Conservation (phyloP, 352 stramenopile species). For the Pythium scleroteichum region DNA sequence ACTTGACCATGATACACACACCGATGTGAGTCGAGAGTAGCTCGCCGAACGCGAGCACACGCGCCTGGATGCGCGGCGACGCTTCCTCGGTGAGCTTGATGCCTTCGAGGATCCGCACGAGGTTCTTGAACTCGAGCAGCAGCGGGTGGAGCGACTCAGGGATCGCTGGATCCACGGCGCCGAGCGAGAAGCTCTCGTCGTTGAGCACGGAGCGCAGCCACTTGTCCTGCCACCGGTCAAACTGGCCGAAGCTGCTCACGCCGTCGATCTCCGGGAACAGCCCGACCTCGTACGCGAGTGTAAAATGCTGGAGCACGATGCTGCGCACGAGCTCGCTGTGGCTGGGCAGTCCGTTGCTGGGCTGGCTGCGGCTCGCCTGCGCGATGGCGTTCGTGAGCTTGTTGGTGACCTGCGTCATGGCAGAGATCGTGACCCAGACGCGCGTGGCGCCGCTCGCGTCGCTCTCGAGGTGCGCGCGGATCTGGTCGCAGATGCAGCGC, state of each 20-base stretch:
- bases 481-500: constrained; percentile 77
- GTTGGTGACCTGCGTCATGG: constrained; percentile 87
- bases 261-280: constrained; percentile 45
- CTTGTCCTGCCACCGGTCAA: constrained; percentile 58
- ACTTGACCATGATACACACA: constrained; percentile 67
- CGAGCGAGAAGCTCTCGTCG: constrained; percentile 51
- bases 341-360: constrained; percentile 25
- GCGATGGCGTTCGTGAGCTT: constrained; percentile 68
- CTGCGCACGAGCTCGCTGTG: constrained; percentile 48
- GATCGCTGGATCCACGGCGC: constrained; percentile 44
- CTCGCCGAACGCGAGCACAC: constrained; percentile 85
- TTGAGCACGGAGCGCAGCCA: constrained; percentile 61
- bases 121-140: constrained; percentile 75
- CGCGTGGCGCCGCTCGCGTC: constrained; percentile 34
- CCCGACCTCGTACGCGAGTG: constrained; percentile 67
- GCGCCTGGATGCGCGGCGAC: constrained; percentile 82
- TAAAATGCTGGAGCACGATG: constrained; percentile 73
- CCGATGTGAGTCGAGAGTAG: constrained; percentile 85
- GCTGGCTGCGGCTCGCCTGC: constrained; percentile 34
- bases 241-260: constrained; percentile 40
- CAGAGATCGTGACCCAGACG: constrained; percentile 89
- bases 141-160: constrained; percentile 56
- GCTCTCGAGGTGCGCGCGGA: constrained; percentile 51
- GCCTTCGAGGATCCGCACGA: constrained; percentile 81
- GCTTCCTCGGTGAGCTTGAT: constrained; percentile 88